Percentiles rank a stretch among this genome's conserved stretches.
Evolutionary conservation across 1,284 basidiomycete genomes (phyloP).

Genomic region (Peniophora sp.): DNA sequence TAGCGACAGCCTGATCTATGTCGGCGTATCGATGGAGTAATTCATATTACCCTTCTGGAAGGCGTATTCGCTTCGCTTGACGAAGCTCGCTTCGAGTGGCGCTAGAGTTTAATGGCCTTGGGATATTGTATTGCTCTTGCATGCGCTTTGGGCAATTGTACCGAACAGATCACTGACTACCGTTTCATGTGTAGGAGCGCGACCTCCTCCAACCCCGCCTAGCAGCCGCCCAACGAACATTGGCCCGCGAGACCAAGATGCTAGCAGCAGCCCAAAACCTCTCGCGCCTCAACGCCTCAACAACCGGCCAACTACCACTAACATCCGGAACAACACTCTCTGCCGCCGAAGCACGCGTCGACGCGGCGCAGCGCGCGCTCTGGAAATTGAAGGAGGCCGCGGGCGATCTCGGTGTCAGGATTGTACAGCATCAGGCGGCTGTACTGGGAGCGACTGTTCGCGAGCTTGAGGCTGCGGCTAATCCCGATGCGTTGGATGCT

Average conservation of each 20-base stretch:
- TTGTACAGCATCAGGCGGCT: conserved; percentile 72
- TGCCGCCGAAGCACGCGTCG: conserved; percentile 56
- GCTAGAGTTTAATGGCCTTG: no score
- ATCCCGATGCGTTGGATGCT: conserved; percentile 33
- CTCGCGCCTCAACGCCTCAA: conserved; percentile 54
- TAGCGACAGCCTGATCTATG: no score
- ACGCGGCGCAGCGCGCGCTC: conserved; percentile 59
- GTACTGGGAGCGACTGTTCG: conserved; percentile 68
- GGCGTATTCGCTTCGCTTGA: not conserved
- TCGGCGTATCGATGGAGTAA: no score
- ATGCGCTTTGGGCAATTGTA: no score
- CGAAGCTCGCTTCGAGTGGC: conserved; percentile 1
- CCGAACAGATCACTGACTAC: no score
- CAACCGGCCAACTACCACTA: not conserved
- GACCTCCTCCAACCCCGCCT: conserved; percentile 56
- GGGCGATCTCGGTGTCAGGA: conserved; percentile 47
- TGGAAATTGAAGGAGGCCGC: conserved; percentile 55
- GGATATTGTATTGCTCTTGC: no score
- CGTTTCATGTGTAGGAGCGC: conserved; percentile 47
- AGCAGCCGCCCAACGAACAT: conserved; percentile 57
- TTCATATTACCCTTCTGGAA: no score
- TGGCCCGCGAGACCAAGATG: conserved; percentile 70
- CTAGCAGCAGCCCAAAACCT: conserved; percentile 71
- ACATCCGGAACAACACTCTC: not conserved
- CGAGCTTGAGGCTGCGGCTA: conserved; percentile 42